Evolutionary conservation across 2,329 filamentous ascomycete genomes (phyloP), one percentile per base, ranked within the genome.

Genomic region (Furcasterigmium sp.): DNA sequence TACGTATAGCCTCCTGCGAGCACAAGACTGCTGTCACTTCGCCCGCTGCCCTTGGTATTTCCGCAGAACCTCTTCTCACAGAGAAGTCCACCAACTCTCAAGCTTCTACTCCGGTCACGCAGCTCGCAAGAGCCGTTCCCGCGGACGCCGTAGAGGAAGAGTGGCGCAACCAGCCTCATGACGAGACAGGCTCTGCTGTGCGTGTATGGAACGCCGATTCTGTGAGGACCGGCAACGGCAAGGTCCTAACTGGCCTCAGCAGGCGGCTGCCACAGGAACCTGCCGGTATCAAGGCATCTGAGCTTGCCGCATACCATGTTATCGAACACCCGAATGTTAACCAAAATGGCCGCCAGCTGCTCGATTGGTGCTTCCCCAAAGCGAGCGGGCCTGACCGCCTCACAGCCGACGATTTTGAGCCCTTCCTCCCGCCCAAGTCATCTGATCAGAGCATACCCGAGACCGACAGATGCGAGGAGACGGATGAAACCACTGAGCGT

Each of bases 1-100:
- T 50, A 10, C 47, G 47, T 3, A 37, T 50, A 3, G 45, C 46
- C 8, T 48, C 43, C 11, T 41, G 47, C 19, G 18, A 40, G 7
- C 26, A 32, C 20, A 29, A 23, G 3, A 2, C 20, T 7, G 7
- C 23, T 11, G 11, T 26, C 23, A 26, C 23, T 11, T 26, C 23
- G 23, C 23, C 23, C 23, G 23, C 23, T 26, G 23, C 23, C 11
- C 23, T 26, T 11, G 23, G 23, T 7, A 26, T 26, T 11, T 7
- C 23, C 11, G 7, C 23, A 7, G 23, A n/a, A n/a, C n/a, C 23
- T 26, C 23, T 11, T 26, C 23, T 26, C 23, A 7, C 23, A 26
- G 11, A 26, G 23, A 11, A 26, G 23, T 11, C 23, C 23, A 26
- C 7, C 7, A 11, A 7, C 23, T 11, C 7, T 11, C 23, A 11